A percentile compares a stretch with the other conserved stretches of the same genome.
Evolutionary conservation across 768 basidiomycete genomes (phyloP).

Genomic region (Paxillus rubicundulus): DNA sequence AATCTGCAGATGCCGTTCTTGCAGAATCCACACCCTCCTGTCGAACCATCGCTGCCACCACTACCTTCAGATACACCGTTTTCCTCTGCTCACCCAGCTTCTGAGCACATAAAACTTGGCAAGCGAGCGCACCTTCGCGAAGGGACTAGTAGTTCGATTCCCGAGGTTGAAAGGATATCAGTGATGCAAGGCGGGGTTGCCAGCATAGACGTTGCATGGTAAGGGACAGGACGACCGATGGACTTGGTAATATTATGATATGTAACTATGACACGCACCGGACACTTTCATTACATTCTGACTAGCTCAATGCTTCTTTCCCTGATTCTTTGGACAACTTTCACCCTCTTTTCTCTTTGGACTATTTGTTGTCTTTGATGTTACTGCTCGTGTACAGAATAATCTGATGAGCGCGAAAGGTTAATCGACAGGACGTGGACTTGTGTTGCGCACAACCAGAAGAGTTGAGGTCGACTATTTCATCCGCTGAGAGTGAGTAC

Average conservation of each 20-base stretch:
- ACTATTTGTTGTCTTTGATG: neutral
- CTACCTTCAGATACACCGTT: neutral
- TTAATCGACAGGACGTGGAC: too few species aligned
- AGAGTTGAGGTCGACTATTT: too few species aligned
- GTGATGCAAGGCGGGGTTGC: constrained; percentile 25
- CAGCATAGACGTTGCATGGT: constrained; percentile 25
- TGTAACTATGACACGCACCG: constrained; percentile 6
- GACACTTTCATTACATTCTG: neutral
- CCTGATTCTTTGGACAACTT: neutral
- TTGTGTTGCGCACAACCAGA: too few species aligned
- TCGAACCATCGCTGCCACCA: constrained; percentile 4
- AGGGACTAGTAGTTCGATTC: constrained; percentile 11
- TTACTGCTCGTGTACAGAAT: neutral
- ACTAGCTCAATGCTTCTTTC: neutral
- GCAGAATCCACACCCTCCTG: constrained; percentile 23
- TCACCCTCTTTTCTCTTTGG: neutral
- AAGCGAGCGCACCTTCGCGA: constrained; percentile 24
- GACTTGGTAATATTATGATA: constrained; percentile 15
- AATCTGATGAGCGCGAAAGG: neutral
- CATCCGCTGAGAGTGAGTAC: too few species aligned
- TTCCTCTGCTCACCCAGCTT: neutral
- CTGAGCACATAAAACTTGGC: neutral
- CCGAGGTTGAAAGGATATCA: constrained; percentile 22
- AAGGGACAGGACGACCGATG: neutral
- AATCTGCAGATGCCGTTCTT: constrained; percentile 11